Percentiles rank a stretch among this genome's conserved stretches.
Conservation (phyloP, 148 eudicot species). For the Fallopia convolvulus region DNA sequence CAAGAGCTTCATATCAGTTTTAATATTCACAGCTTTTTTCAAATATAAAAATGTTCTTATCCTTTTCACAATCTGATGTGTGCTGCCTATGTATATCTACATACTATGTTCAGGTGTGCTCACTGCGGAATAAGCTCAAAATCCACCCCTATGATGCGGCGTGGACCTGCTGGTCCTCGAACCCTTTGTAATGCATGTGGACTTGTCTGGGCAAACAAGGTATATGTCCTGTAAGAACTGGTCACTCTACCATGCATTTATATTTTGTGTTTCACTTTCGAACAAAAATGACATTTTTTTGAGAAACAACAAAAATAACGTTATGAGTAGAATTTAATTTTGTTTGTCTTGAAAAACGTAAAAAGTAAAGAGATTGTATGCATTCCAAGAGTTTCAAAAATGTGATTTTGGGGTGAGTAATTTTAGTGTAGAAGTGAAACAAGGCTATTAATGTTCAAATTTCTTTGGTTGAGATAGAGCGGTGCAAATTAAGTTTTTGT, state of each 20-base stretch:
- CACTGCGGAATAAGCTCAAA: conserved; percentile 60
- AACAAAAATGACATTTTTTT: too few relatives aligned
- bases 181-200: conserved; percentile 95
- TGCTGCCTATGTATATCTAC: conserved; percentile 26
- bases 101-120: neutral
- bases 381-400: too few relatives aligned
- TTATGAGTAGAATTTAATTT: too few relatives aligned
- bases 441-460: neutral
- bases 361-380: too few relatives aligned
- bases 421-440: too few relatives aligned
- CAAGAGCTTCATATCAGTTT: neutral
- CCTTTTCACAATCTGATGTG: neutral
- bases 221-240: conserved; percentile 16
- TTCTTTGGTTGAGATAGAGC: neutral
- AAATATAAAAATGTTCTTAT: neutral
- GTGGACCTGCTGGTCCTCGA: conserved; percentile 84
- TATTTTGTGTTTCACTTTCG: neutral
- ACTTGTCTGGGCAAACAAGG: conserved; percentile 80
- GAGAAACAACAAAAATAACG: too few relatives aligned
- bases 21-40: neutral
- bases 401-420: too few relatives aligned
- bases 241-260: neutral
- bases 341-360: too few relatives aligned
- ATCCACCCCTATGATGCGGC: conserved; percentile 81
- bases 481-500: neutral